phyloP scores from a whole-genome alignment of 768 basidiomycete species.

The Suillus ampliporus region DNA sequence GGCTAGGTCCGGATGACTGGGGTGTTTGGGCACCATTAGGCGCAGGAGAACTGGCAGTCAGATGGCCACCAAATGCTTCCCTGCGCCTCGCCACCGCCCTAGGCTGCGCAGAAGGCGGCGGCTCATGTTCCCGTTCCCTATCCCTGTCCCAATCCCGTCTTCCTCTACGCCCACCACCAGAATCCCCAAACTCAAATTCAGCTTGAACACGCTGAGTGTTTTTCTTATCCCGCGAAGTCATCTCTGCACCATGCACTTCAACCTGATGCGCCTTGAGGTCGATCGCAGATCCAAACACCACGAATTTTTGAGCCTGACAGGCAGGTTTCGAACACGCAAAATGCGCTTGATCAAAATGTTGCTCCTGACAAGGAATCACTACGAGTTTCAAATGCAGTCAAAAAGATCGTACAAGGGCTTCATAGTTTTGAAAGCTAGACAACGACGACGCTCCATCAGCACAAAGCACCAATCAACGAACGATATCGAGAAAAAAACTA shows the following conservation, averaged over 20 bases:
- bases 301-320: conserved; percentile 90
- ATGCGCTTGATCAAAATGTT: conserved; percentile 78
- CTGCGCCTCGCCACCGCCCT: conserved; percentile 52
- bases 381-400: conserved; percentile 11
- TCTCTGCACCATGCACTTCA: conserved; percentile 76
- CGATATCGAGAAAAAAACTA: conserved; percentile 43
- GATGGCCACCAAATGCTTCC: conserved; percentile 63
- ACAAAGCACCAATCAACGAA: conserved; percentile 7
- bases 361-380: conserved; percentile 52
- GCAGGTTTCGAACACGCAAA: conserved; percentile 73
- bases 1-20: conserved; percentile 26
- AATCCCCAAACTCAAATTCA: conserved; percentile 71
- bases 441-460: conserved; percentile 3
- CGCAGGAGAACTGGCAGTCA: conserved; percentile 50
- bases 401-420: conserved; percentile 62
- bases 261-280: conserved; percentile 94
- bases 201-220: conserved; percentile 72
- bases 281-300: conserved; percentile 86
- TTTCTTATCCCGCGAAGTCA: conserved; percentile 71
- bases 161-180: conserved; percentile 50
- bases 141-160: conserved; percentile 49
- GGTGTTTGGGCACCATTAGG: conserved; percentile 17
- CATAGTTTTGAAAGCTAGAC: conserved; percentile 77
- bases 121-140: conserved; percentile 58
- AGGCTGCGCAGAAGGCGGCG: conserved; percentile 41